Percentiles rank a stretch among this genome's conserved stretches.
Conservation (phyloP, 2,329 filamentous ascomycete genomes). For the Diaporthe citrichinensis region DNA sequence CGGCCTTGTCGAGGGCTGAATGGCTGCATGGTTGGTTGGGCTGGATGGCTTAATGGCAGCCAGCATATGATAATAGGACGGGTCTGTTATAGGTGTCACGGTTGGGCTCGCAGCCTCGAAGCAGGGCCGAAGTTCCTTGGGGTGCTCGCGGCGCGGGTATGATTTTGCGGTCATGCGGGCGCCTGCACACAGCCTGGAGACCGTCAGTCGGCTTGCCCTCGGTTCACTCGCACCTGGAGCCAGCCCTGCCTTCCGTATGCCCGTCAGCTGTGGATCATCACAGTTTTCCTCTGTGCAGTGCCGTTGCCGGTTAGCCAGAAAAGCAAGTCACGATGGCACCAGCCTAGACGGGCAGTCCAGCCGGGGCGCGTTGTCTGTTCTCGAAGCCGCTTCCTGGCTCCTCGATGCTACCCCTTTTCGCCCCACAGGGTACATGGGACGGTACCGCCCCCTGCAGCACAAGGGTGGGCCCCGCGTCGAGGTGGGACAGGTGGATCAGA, state of each 20-base stretch:
- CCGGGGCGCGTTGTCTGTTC: conserved; percentile 15
- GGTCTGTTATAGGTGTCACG: conserved; percentile 22
- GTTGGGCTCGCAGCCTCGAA: conserved; percentile 11
- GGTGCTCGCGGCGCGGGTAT: neutral
- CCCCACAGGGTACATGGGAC: conserved; percentile 2
- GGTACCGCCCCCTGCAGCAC: neutral
- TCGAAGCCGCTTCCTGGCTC: conserved; percentile 24
- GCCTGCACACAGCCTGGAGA: conserved; percentile 10
- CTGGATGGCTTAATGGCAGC: neutral
- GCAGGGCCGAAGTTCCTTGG: conserved; percentile 23
- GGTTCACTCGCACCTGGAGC: neutral
- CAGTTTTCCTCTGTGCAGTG: conserved; percentile 1
- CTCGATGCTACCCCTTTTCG: conserved; percentile 22
- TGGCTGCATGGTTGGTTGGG: neutral
- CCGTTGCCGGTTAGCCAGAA: conserved; percentile 6
- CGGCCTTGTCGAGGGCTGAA: neutral
- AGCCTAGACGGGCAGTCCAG: conserved; percentile 30
- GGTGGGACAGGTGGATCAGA: neutral
- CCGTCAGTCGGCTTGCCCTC: too few species aligned
- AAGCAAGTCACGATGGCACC: neutral
- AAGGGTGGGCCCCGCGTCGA: neutral
- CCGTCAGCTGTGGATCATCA: conserved; percentile 20
- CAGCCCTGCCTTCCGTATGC: conserved; percentile 27
- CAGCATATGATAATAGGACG: conserved; percentile 24
- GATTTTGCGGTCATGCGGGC: conserved; percentile 26